Evolutionary conservation across 768 basidiomycete genomes (phyloP), one percentile per base, ranked within the genome.

Genomic region (Exidia glandulosa): DNA sequence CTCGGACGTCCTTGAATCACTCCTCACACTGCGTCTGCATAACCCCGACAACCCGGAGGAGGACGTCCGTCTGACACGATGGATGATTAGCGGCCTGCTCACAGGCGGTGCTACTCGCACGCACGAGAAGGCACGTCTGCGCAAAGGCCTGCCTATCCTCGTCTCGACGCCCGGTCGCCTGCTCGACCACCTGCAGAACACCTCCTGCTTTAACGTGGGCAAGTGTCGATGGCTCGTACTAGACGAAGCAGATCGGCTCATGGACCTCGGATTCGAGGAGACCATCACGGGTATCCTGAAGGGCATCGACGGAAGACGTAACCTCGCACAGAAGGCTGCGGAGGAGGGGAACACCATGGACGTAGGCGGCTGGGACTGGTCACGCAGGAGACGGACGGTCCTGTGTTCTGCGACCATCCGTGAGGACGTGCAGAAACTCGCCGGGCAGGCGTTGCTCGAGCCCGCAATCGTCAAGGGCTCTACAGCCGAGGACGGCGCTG

Each of bases 221-320:
- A 95, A 94, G 74, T 91, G 90, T 70, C 83, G 90, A 54, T 99
- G 95, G 93, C 79, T 99, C 32, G 86, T 99, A 9, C 82, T 98
- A 29, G 96, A 99, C 69, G 96, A 99, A 75, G 94, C 95, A 5
- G 96, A 99, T 73, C 80, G 94, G 45, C 75, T 99, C 57, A 98
- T 98, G 94, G 94, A 98, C 63, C 83, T 98, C 47, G 96, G 96
- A 0, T 99, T 99, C 63, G 94, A 96, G 70, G 94, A 98, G 68
- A 91, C 93, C 0, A 88, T 99, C 66, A 83, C 81, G 59, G 93
- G 91, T 1, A 96, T 98, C 63, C 75, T 98, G 34, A 82, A 86
- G 66, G 86, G 88, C 10, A 71, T 99, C 25, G 93, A 97, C 61
- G 93, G 92, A 0, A 81, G 92, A 57, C 73, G 82, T 57, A 85